phyloP scores from a whole-genome alignment of 208 protist genomes.

The Tritrichomonas musculus region DNA sequence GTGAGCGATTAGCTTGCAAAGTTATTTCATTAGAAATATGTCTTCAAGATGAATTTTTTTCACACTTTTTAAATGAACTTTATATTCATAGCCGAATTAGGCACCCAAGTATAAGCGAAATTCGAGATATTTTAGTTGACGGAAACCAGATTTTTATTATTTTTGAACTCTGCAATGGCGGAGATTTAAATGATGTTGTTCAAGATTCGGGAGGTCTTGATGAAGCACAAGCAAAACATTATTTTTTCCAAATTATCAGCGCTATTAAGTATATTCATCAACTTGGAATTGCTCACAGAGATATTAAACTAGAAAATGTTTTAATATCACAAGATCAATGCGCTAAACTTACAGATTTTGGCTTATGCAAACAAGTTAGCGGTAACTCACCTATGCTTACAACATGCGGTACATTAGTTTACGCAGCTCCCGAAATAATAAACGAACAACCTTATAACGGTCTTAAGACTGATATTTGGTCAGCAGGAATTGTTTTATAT shows the following conservation, averaged over 20 bases:
- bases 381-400: not conserved
- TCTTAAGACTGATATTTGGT: not conserved
- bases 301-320: conserved; percentile 26
- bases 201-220: not conserved
- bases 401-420: conserved; percentile 19
- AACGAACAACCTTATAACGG: conserved; percentile 10
- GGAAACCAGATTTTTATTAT: not conserved
- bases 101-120: not conserved
- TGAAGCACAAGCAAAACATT: not conserved
- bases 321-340: not conserved
- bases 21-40: not conserved
- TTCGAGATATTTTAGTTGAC: not conserved
- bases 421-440: conserved; percentile 18
- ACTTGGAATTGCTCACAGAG: not conserved
- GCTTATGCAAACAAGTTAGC: not conserved
- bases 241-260: not conserved
- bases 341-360: not conserved
- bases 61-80: not conserved
- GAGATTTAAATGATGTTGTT: not conserved
- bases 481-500: not conserved
- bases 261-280: conserved; percentile 28
- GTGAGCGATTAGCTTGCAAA: not conserved
- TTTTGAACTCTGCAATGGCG: not conserved
- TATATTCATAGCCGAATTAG: conserved; percentile 15
- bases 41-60: not conserved